phyloP scores from a whole-genome alignment of 192 early-diverging fungal genomes.

The Coemansia sp. region DNA sequence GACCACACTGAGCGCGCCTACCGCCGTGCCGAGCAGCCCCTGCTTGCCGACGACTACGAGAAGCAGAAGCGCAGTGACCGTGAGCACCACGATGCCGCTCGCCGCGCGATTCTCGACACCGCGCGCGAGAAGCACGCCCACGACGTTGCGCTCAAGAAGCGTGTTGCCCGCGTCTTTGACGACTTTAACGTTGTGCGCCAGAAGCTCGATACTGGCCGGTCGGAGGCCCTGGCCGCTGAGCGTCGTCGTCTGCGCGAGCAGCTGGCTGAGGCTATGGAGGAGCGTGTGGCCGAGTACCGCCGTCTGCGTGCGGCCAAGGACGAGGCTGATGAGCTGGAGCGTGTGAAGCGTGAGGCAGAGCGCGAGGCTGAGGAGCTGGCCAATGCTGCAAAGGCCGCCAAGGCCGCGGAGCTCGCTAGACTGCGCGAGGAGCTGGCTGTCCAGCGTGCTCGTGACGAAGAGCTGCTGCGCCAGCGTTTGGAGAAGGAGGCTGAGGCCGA shows the following conservation, averaged over 20 bases:
- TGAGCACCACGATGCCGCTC: slow-evolving; percentile 76
- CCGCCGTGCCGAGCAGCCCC: slow-evolving; percentile 88
- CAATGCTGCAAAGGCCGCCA: slow-evolving; percentile 35
- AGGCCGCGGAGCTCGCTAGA: slow-evolving; percentile 44
- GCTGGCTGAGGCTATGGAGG: slow-evolving; percentile 49
- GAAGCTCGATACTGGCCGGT: slow-evolving; percentile 60
- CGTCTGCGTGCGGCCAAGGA: slow-evolving; percentile 48
- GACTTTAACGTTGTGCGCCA: slow-evolving; percentile 74
- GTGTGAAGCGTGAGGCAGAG: slow-evolving; percentile 48
- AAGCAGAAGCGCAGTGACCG: slow-evolving; percentile 84
- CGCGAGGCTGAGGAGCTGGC: slow-evolving; percentile 38
- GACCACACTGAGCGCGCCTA: slow-evolving; percentile 95
- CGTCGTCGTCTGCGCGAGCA: slow-evolving; percentile 67
- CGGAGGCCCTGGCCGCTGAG: slow-evolving; percentile 66
- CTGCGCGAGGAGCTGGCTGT: slow-evolving; percentile 53
- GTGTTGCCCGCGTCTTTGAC: slow-evolving; percentile 78
- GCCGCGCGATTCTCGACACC: slow-evolving; percentile 70
- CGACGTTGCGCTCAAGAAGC: slow-evolving; percentile 76
- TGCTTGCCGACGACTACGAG: slow-evolving; percentile 90
- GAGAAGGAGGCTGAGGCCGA: slow-evolving; percentile 32
- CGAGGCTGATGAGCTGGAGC: slow-evolving; percentile 57
- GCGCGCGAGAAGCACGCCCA: slow-evolving; percentile 69
- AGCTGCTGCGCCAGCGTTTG: slow-evolving; percentile 57
- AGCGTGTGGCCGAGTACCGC: slow-evolving; percentile 57
- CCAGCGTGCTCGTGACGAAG: slow-evolving; percentile 51